Conservation (phyloP, 306 rosid genomes). For the Begonia fuchsioides region DNA sequence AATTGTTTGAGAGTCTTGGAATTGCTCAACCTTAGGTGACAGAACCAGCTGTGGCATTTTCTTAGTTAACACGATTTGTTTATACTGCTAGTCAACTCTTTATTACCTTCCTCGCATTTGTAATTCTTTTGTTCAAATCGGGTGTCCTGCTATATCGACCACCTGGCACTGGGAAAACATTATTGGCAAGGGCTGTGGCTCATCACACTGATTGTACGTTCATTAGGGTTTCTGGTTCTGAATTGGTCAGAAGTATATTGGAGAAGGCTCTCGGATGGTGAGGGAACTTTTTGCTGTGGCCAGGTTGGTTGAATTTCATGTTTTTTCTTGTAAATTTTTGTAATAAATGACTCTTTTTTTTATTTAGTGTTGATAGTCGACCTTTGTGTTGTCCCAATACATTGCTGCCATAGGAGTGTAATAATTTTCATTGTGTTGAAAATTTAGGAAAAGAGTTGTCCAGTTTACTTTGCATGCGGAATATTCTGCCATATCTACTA, state of each 20-base stretch:
- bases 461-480: too few species aligned
- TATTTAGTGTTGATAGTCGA: too few species aligned
- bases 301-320: slow-evolving; percentile 44
- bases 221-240: slow-evolving; percentile 99
- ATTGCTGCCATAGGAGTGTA: too few species aligned
- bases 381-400: too few species aligned
- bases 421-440: too few species aligned
- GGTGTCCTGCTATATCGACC: slow-evolving; percentile 95
- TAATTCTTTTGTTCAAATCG: slow-evolving; percentile 13
- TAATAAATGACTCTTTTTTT: too few species aligned
- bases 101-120: not conserved
- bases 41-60: not conserved
- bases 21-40: slow-evolving; percentile 98
- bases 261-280: slow-evolving; percentile 99
- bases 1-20: slow-evolving; percentile 98
- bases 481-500: too few species aligned
- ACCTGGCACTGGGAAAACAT: slow-evolving; percentile 95
- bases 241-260: slow-evolving; percentile 95
- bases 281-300: slow-evolving; percentile 98
- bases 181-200: slow-evolving; percentile 98
- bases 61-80: not conserved
- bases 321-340: not conserved
- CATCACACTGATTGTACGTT: slow-evolving; percentile 98
- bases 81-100: not conserved
- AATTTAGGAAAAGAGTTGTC: too few species aligned